Conservation (phyloP, 441 rosid species). For the Isatis lusitanica region DNA sequence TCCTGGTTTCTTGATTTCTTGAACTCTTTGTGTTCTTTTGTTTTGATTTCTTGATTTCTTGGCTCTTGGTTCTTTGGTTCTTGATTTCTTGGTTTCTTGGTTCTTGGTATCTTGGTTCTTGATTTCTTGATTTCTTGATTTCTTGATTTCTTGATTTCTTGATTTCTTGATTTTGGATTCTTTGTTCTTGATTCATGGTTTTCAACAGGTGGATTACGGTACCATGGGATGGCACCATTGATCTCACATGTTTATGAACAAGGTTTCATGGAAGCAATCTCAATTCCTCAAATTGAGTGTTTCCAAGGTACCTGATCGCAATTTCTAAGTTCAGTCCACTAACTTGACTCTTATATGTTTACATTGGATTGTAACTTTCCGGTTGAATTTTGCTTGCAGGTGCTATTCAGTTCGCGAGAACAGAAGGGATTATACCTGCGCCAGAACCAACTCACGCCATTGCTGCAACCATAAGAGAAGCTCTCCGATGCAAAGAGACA, state of each 20-base stretch:
- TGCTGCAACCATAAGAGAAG: slow-evolving; percentile 91
- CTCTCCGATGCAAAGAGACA: slow-evolving; percentile 70
- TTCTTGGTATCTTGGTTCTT: background rate
- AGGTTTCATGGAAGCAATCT: slow-evolving; percentile 83
- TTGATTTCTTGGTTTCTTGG: background rate
- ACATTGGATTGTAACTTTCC: background rate
- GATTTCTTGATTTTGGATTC: background rate
- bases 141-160: background rate
- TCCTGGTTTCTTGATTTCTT: background rate
- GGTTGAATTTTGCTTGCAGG: slow-evolving; percentile 44
- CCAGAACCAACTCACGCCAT: slow-evolving; percentile 95
- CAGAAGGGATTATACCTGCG: slow-evolving; percentile 87
- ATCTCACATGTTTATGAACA: slow-evolving; percentile 78
- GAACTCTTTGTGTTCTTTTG: too few species aligned
- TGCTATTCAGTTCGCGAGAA: slow-evolving; percentile 80
- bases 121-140: background rate
- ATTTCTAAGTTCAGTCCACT: background rate
- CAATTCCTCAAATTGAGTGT: slow-evolving; percentile 85
- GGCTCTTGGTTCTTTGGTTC: background rate
- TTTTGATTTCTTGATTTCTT: background rate
- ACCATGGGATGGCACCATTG: slow-evolving; percentile 95
- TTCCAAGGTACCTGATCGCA: slow-evolving; percentile 53
- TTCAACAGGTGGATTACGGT: slow-evolving; percentile 75
- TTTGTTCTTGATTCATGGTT: slow-evolving; percentile 4
- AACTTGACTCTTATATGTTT: background rate